phyloP scores from a whole-genome alignment of 345 rosid genomes.

The Rhizophora apiculata region DNA sequence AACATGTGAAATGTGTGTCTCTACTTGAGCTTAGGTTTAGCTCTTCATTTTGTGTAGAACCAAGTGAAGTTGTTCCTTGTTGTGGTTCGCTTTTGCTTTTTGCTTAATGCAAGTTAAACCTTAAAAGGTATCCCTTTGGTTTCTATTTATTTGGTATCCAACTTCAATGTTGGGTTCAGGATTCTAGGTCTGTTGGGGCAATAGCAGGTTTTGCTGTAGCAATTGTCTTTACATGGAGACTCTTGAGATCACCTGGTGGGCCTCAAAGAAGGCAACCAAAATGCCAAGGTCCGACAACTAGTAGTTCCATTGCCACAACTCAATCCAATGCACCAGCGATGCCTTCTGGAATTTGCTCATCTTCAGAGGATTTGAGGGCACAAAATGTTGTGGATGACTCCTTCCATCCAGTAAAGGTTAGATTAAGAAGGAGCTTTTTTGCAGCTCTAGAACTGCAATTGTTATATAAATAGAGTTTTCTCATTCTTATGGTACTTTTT shows the following conservation, averaged over 20 bases:
- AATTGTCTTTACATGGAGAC: slow-evolving; percentile 73
- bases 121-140: no score
- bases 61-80: no score
- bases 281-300: slow-evolving; percentile 49
- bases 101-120: no score
- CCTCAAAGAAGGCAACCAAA: slow-evolving; percentile 74
- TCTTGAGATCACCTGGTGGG: slow-evolving; percentile 59
- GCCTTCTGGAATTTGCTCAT: slow-evolving; percentile 43
- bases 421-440: not conserved
- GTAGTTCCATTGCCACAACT: slow-evolving; percentile 41
- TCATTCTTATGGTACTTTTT: not conserved
- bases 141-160: no score
- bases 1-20: no score
- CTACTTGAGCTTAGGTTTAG: no score
- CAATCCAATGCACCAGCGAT: slow-evolving; percentile 37
- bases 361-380: slow-evolving; percentile 55
- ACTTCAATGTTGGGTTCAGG: slow-evolving; percentile 33
- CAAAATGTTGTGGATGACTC: slow-evolving; percentile 74
- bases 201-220: slow-evolving; percentile 95
- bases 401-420: slow-evolving; percentile 74
- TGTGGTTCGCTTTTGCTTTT: no score
- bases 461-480: not conserved
- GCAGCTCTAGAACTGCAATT: not conserved
- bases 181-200: slow-evolving; percentile 85
- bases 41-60: no score